Evolutionary conservation across 768 basidiomycete species (phyloP).

Genomic region (Russula compacta): DNA sequence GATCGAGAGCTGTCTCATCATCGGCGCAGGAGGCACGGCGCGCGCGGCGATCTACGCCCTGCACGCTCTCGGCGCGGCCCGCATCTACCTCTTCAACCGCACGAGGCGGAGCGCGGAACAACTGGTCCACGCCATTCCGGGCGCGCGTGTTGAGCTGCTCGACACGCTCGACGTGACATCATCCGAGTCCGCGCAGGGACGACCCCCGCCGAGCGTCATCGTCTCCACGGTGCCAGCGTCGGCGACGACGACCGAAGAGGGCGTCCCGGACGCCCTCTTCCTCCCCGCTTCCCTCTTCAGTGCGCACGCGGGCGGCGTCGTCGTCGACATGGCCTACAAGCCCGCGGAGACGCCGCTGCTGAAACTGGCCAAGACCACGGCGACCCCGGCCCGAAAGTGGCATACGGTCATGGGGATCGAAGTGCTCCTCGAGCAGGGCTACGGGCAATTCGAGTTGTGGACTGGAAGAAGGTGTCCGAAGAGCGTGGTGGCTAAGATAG

Average conservation of each 20-base stretch:
- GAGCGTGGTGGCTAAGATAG: conserved; percentile 36
- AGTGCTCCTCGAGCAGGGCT: conserved; percentile 84
- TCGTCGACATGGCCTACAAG: conserved; percentile 93
- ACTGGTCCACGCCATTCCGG: conserved; percentile 60
- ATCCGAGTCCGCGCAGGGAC: conserved; percentile 29
- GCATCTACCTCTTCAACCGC: conserved; percentile 84
- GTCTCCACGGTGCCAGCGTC: conserved; percentile 82
- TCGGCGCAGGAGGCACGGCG: conserved; percentile 92
- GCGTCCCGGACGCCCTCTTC: conserved; percentile 30
- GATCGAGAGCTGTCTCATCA: conserved; percentile 60
- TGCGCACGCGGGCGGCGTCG: conserved; percentile 48
- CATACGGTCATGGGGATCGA: conserved; percentile 67
- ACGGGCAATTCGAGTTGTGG: conserved; percentile 77
- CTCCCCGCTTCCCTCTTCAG: conserved; percentile 52
- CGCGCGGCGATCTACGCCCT: conserved; percentile 92
- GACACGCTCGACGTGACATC: conserved; percentile 43
- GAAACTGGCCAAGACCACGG: conserved; percentile 45
- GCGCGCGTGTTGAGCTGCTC: conserved; percentile 50
- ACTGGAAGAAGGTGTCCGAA: conserved; percentile 57
- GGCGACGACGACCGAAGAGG: conserved; percentile 37
- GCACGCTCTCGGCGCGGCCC: conserved; percentile 52
- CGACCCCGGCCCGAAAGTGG: conserved; percentile 43
- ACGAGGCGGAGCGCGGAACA: conserved; percentile 65
- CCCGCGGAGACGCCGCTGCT: conserved; percentile 81
- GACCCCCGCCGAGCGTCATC: conserved; percentile 57